Percentiles rank a stretch among this genome's conserved stretches.
Evolutionary conservation across 2,329 filamentous ascomycete genomes (phyloP).

Genomic region (Aspergillus sp.): DNA sequence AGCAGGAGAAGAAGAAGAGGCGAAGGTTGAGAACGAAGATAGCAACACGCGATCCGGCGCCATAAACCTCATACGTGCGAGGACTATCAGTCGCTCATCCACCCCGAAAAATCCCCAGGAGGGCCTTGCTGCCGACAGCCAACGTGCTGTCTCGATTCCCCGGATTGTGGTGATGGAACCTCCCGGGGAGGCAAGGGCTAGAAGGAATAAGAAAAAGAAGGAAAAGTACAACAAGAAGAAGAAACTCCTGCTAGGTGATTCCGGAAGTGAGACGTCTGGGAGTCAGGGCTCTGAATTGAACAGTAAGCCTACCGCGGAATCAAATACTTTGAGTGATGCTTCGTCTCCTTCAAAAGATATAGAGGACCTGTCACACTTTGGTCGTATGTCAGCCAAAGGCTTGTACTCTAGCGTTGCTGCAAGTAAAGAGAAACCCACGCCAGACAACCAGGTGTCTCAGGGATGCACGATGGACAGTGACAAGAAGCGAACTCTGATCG

Average conservation of each 20-base stretch:
- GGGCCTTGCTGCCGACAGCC: too few relatives aligned
- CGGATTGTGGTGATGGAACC: slow-evolving; percentile 4
- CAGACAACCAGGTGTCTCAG: background rate
- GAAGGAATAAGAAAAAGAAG: slow-evolving; percentile 15
- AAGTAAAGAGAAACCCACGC: background rate
- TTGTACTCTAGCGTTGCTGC: background rate
- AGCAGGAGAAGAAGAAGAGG: background rate
- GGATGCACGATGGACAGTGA: background rate
- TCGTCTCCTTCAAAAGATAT: background rate
- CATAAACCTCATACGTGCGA: slow-evolving; percentile 17
- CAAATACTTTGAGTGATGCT: background rate
- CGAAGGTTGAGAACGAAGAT: background rate
- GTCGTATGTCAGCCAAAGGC: background rate
- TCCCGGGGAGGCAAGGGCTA: slow-evolving; percentile 10
- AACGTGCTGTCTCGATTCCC: too few relatives aligned
- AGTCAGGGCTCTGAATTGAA: background rate
- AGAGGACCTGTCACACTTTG: background rate
- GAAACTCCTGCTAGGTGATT: background rate
- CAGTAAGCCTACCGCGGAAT: background rate
- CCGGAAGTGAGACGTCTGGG: background rate
- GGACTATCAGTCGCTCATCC: slow-evolving; percentile 13
- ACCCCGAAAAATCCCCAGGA: background rate
- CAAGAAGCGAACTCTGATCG: background rate
- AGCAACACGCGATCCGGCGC: slow-evolving; percentile 16
- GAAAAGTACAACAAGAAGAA: slow-evolving; percentile 11